A percentile compares a stretch with the other conserved stretches of the same genome.
phyloP scores from a whole-genome alignment of 2,329 filamentous ascomycete species.

The Apiospora malaysiana region DNA sequence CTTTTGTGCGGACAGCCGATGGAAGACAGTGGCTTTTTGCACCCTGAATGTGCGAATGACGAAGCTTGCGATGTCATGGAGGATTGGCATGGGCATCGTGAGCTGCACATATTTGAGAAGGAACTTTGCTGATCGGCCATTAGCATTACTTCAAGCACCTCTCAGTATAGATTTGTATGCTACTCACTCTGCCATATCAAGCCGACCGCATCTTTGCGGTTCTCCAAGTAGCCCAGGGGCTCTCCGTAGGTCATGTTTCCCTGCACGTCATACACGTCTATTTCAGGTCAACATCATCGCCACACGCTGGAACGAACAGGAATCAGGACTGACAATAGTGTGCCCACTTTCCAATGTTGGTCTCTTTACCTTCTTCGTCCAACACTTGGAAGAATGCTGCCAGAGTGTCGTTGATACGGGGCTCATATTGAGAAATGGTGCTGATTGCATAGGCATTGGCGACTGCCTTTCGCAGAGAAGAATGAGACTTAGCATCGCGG shows the following conservation, averaged over 20 bases:
- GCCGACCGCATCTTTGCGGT: neutral
- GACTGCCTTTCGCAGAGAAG: constrained; percentile 8
- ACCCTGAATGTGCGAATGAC: neutral
- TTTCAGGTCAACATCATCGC: neutral
- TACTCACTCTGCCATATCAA: constrained; percentile 7
- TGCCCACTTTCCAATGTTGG: neutral
- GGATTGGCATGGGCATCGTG: constrained; percentile 21
- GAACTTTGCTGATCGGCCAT: neutral
- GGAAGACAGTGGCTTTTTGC: constrained; percentile 19
- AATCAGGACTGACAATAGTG: neutral
- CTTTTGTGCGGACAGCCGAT: constrained; percentile 8
- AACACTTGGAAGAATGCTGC: constrained; percentile 5
- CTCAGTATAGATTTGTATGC: neutral
- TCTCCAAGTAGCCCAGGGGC: neutral
- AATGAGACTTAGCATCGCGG: constrained; percentile 20
- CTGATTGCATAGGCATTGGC: constrained; percentile 21
- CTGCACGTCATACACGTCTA: constrained; percentile 11
- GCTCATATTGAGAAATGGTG: constrained; percentile 22
- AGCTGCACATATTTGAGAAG: neutral
- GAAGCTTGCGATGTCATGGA: constrained; percentile 21
- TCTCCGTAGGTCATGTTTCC: constrained; percentile 5
- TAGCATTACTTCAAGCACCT: neutral
- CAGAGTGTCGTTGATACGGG: constrained; percentile 20
- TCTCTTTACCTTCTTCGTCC: neutral
- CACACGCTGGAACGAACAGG: neutral